Evolutionary conservation across 768 basidiomycete species (phyloP).

Genomic region (Neoboletus brunneissimus): DNA sequence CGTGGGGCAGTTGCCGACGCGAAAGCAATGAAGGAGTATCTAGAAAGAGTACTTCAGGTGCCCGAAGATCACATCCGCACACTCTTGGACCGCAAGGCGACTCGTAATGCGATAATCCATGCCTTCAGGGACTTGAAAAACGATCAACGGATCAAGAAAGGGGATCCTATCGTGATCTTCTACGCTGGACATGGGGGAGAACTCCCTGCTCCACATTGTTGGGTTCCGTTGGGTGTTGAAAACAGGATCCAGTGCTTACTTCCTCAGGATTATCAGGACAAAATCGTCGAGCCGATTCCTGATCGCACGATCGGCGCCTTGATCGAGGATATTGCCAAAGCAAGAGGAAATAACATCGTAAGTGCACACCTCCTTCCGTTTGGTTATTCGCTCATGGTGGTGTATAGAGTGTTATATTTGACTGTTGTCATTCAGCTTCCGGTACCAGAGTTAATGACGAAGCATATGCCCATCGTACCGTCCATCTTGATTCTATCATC

Average conservation of each 20-base stretch:
- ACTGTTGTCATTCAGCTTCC: constrained; percentile 45
- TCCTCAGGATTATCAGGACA: constrained; percentile 34
- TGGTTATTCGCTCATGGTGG: background rate
- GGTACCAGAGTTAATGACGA: constrained; percentile 26
- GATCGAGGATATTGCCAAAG: constrained; percentile 36
- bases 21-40: constrained; percentile 35
- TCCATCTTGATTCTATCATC: constrained; percentile 2
- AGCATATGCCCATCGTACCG: constrained; percentile 6
- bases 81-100: constrained; percentile 39
- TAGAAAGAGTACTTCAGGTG: constrained; percentile 31
- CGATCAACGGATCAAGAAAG: constrained; percentile 25
- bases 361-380: constrained; percentile 5
- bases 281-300: constrained; percentile 18
- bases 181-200: constrained; percentile 46
- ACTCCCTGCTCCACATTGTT: constrained; percentile 28
- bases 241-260: constrained; percentile 28
- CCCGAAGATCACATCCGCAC: constrained; percentile 34
- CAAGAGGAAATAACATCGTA: constrained; percentile 45
- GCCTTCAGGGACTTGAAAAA: constrained; percentile 22
- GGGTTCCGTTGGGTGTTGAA: constrained; percentile 21
- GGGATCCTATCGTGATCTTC: constrained; percentile 41
- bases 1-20: constrained; percentile 41
- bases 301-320: constrained; percentile 41
- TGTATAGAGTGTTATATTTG: constrained; percentile 43
- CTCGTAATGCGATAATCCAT: constrained; percentile 34